These are phyloP conservation scores for Xylaria arbuscula DNA, from an alignment of 2,329 filamentous ascomycete species.

Conservation along the genomic window DNA sequence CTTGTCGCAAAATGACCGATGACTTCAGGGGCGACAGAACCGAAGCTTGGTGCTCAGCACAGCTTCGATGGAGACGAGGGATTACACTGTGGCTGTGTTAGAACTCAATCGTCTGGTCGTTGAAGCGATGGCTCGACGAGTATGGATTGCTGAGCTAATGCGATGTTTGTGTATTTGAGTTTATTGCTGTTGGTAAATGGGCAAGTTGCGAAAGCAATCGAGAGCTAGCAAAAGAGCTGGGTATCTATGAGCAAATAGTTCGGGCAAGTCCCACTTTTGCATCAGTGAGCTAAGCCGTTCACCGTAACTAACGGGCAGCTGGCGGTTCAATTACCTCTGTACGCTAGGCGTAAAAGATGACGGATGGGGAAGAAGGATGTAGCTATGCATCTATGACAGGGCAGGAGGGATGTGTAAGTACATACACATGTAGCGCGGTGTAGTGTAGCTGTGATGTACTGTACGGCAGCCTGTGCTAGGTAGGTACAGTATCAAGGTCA, in stretches of 20 bases:
- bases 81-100: background rate
- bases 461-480: too few relatives aligned
- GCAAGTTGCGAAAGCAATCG: conserved; percentile 17
- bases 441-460: background rate
- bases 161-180: too few relatives aligned
- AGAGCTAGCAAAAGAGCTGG: background rate
- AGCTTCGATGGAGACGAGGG: conserved; percentile 5
- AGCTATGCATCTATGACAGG: background rate
- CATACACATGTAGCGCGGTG: background rate
- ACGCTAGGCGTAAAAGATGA: background rate
- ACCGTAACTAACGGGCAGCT: conserved; percentile 13
- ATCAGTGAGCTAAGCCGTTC: background rate
- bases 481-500: too few relatives aligned
- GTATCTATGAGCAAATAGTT: conserved; percentile 22
- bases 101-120: background rate
- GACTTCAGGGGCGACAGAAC: conserved; percentile 11
- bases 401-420: background rate
- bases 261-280: conserved; percentile 15
- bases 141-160: background rate
- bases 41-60: conserved; percentile 7
- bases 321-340: background rate
- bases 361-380: conserved; percentile 2
- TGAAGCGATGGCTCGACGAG: background rate
- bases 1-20: conserved; percentile 32
- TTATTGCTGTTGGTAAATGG: conserved; percentile 7